These are phyloP conservation scores for Phoenix dactylifera DNA, from an alignment of 176 grass and related monocot genomes.

Conservation along the genomic window DNA sequence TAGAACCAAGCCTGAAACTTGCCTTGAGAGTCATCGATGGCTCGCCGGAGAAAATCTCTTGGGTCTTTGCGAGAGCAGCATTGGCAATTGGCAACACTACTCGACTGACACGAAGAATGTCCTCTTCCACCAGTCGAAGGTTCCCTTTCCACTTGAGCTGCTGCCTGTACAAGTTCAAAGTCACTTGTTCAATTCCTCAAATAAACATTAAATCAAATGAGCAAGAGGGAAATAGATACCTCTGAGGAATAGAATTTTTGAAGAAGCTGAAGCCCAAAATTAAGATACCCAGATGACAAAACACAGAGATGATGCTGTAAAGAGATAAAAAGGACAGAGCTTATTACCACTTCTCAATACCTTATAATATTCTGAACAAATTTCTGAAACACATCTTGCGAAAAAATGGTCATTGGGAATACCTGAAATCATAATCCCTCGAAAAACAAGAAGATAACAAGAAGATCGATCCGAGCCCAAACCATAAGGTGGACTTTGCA, in stretches of 20 bases:
- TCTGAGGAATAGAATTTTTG: constrained; percentile 61
- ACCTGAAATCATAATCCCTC: constrained; percentile 64
- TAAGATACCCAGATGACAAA: constrained; percentile 60
- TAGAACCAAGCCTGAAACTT: constrained; percentile 18
- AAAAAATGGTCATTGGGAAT: constrained; percentile 1
- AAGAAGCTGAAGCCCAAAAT: constrained; percentile 68
- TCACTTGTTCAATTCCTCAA: constrained; percentile 13
- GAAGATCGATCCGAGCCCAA: constrained; percentile 67
- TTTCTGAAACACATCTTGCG: background rate
- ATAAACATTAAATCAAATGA: background rate
- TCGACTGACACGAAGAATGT: constrained; percentile 39
- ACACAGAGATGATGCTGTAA: constrained; percentile 54
- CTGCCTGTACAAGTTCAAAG: constrained; percentile 31
- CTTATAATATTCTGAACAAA: too few species aligned
- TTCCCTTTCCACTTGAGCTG: constrained; percentile 21
- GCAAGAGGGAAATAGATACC: constrained; percentile 16
- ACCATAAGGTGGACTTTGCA: constrained; percentile 81
- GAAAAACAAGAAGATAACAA: constrained; percentile 74
- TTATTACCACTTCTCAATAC: background rate
- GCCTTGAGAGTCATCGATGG: constrained; percentile 81
- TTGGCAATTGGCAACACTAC: constrained; percentile 57
- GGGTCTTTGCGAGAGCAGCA: constrained; percentile 38
- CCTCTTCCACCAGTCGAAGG: constrained; percentile 65
- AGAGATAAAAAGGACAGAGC: background rate
- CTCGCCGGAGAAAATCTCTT: constrained; percentile 83